Base-by-base conservation (phyloP, 1,284 basidiomycete species). In the Inonotus obliquus region DNA sequence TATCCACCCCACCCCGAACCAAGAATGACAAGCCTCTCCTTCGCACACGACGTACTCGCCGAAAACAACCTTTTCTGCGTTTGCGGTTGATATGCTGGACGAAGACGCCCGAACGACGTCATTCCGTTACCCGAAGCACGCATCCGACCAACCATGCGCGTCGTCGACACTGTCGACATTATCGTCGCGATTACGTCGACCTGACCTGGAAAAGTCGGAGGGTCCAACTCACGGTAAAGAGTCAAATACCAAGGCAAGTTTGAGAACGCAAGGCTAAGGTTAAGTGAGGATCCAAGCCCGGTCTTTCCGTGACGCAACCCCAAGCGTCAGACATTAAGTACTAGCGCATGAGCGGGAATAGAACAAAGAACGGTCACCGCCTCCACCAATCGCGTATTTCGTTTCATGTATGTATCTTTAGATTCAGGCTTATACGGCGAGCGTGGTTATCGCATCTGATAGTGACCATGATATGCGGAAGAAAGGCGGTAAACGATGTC, bases 1-100 rank as follows among this genome's bases (percentile, higher is more conserved):
- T 92, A 92, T 0, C 91, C 92, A 61, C 87, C 91, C 92, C 91
- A 94, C 23, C 92, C 92, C 7, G 86, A 89, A 1, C 92, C 92
- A 1, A 94, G 77, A 61, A 94, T 86, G n/a, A 94, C 84, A 25
- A 94, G 79, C 37, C 83, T 81, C 65, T 87, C 80, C 67, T 85
- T 87, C 52, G 68, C 69, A 51, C 67, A 67, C 1, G 70, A 49
- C 17, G 68, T 37, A 14, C 78, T 76, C 19, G 73, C 53, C 19
- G 65, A 66, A 45, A 67, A 67, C 23, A 19, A 29, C 13, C 51
- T n/a, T 32, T 32, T 32, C 4, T 32, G 41, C 25, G 32, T 19
- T 27, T 52, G 51, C 17, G 17, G 4, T 9, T 52, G 32, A 11
- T 35, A 27, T 6, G 19, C 27, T 7, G 51, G 23, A 52, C 11